Evolutionary conservation across 2,329 filamentous ascomycete genomes (phyloP).

Genomic region (Alternaria tenuissima): DNA sequence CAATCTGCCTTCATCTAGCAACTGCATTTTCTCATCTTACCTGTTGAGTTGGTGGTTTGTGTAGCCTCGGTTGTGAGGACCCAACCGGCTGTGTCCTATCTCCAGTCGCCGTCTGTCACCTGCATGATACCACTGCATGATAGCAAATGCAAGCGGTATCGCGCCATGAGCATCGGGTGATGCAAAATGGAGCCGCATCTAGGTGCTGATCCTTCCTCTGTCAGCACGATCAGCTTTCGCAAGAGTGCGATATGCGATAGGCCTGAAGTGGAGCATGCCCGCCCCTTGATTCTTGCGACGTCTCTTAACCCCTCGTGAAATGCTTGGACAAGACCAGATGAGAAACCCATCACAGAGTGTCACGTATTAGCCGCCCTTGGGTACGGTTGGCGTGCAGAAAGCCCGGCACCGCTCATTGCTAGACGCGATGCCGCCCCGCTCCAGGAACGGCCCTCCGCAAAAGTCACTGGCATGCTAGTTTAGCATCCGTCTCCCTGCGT

Average conservation of each 20-base stretch:
- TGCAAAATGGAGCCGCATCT: conserved; percentile 21
- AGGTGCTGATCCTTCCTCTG: conserved; percentile 19
- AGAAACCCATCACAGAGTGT: not conserved
- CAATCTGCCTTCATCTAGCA: conserved; percentile 24
- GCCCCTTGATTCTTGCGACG: not conserved
- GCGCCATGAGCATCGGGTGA: conserved; percentile 14
- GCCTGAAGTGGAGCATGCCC: conserved; percentile 1
- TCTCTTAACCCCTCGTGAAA: not conserved
- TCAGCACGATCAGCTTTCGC: conserved; percentile 27
- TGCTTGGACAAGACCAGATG: not conserved
- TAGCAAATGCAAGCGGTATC: conserved; percentile 16
- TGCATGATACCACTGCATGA: conserved; percentile 20
- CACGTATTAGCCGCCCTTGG: conserved; percentile 17
- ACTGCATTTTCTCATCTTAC: conserved; percentile 7
- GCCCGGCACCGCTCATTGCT: conserved; percentile 14
- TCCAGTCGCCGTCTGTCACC: conserved; percentile 14
- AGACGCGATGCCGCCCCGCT: conserved; percentile 17
- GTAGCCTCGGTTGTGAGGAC: conserved; percentile 17
- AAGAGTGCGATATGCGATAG: conserved; percentile 19
- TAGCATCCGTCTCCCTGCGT: conserved; percentile 22
- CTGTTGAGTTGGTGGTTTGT: conserved; percentile 17
- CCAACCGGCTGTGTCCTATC: conserved; percentile 21
- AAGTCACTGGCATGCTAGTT: conserved; percentile 20
- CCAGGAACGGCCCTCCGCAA: conserved; percentile 17
- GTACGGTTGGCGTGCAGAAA: conserved; percentile 6